phyloP scores from a whole-genome alignment of 306 rosid genomes.

The Hippophae gyantsensis region DNA sequence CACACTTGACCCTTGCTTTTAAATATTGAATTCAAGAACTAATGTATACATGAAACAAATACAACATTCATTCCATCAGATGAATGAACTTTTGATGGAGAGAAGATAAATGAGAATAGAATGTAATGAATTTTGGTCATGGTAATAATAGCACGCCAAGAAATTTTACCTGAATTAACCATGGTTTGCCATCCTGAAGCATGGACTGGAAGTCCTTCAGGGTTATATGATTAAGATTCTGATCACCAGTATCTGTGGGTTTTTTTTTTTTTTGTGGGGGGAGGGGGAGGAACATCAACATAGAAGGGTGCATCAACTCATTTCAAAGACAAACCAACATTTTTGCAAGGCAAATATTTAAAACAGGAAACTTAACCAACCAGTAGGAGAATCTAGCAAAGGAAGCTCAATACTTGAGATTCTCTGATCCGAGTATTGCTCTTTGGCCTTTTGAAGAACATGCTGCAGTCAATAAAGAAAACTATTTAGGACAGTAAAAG shows the following conservation, averaged over 20 bases:
- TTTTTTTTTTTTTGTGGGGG: no score
- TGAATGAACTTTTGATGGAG: not conserved
- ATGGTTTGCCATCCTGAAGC: constrained; percentile 46
- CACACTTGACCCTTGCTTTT: not conserved
- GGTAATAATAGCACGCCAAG: constrained; percentile 11
- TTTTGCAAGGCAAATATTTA: constrained; percentile 3
- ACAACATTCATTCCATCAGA: not conserved
- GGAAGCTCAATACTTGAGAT: constrained; percentile 53
- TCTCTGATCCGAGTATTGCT: constrained; percentile 42
- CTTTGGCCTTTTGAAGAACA: constrained; percentile 50
- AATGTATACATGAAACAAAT: not conserved
- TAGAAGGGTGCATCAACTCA: constrained; percentile 1
- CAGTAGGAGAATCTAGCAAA: constrained; percentile 39
- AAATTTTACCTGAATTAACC: constrained; percentile 55
- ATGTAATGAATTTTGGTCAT: constrained; percentile 2
- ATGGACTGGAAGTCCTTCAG: constrained; percentile 44
- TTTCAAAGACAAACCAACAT: not conserved
- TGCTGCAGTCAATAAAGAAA: constrained; percentile 38
- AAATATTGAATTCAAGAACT: not conserved
- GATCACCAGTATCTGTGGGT: constrained; percentile 34
- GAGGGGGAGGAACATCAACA: constrained; percentile 8
- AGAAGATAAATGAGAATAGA: not conserved
- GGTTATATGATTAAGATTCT: constrained; percentile 35
- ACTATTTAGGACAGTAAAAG: constrained; percentile 13
- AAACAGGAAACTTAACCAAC: constrained; percentile 38